Evolutionary conservation across 2,329 filamentous ascomycete genomes (phyloP).

Genomic region (Apiospora phragmitis): DNA sequence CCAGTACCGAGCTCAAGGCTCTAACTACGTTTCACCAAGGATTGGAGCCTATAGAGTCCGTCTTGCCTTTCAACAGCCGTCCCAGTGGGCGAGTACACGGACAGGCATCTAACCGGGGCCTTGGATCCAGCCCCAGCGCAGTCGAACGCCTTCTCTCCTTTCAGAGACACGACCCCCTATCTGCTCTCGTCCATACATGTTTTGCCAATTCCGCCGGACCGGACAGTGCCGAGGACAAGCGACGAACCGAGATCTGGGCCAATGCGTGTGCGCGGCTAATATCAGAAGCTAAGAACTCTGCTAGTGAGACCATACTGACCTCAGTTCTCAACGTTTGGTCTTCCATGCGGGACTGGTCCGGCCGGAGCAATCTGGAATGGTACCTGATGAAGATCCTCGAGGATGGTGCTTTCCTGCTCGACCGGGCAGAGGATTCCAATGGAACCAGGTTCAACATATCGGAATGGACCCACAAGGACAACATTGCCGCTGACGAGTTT

Average conservation of each 20-base stretch:
- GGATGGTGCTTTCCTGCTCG: conserved; percentile 86
- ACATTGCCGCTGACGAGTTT: conserved; percentile 82
- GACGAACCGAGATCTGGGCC: conserved; percentile 85
- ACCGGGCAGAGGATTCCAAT: conserved; percentile 78
- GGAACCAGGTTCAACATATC: conserved; percentile 71
- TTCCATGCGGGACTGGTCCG: conserved; percentile 84
- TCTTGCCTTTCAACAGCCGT: conserved; percentile 68
- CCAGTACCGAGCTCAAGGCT: conserved; percentile 72
- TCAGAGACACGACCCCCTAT: conserved; percentile 83
- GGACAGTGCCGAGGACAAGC: conserved; percentile 76
- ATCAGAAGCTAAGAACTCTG: conserved; percentile 63
- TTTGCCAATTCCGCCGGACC: conserved; percentile 85
- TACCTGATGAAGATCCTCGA: conserved; percentile 95
- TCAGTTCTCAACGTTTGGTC: conserved; percentile 88
- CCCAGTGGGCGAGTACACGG: conserved; percentile 47
- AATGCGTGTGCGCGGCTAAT: conserved; percentile 83
- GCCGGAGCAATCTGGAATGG: conserved; percentile 85
- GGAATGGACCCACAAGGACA: conserved; percentile 75
- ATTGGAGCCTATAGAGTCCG: conserved; percentile 79
- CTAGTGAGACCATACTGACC: conserved; percentile 77
- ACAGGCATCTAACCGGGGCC: conserved; percentile 47
- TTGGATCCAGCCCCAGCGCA: conserved; percentile 55
- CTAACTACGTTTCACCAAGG: conserved; percentile 78
- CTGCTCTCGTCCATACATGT: conserved; percentile 81
- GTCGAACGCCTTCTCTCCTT: conserved; percentile 86